Base-by-base conservation (phyloP, 257 asterid species). In the Solanum paucissectum region DNA sequence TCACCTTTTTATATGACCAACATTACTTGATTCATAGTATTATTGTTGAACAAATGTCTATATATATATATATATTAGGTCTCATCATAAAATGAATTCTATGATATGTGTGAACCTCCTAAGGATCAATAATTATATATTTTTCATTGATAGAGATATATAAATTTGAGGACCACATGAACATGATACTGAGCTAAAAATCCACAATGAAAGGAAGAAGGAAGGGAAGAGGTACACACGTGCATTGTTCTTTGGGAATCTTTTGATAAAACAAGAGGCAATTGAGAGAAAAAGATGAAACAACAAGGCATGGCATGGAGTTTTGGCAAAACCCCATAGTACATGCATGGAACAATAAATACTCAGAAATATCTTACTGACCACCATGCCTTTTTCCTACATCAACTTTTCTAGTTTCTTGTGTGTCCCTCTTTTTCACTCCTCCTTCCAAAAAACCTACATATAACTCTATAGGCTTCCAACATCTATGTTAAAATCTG, bases 231-330 rank as follows among this genome's bases (percentile, higher is more conserved):
- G 38, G 68, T 81, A 81, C 85, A 49, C 86, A 82, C 86, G 69
- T 82, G 86, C 86, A 49, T 49, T 82, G 86, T 82, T 82, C 86
- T 82, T 79, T 44, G 23, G 66, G 85, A 79, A 77, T 77, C 33
- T 40, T 40, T 79, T 79, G 66, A 79, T 79, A 44, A 81, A 44
- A 81, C 3, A 13, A 44, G 60, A 38, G 85, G 40, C 1, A 81
- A 81, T 81, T 44, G 40, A 81, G 66, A 46, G 40, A 29, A 81
- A 79, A 81, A 81, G 69, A 81, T 16, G 86, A 82, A 82, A 82
- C 86, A 82, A 82, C 6, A 82, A 25, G 68, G 27, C 66, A 82
- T 82, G 68, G 16, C 66, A 82, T 82, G 44, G 86, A 82, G 86
- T 82, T 82, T 82, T 82, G 44, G 69, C 62, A 79, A 79, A 33